Evolutionary conservation across 345 rosid genomes (phyloP).

Genomic region (Lagerstroemia speciosa): DNA sequence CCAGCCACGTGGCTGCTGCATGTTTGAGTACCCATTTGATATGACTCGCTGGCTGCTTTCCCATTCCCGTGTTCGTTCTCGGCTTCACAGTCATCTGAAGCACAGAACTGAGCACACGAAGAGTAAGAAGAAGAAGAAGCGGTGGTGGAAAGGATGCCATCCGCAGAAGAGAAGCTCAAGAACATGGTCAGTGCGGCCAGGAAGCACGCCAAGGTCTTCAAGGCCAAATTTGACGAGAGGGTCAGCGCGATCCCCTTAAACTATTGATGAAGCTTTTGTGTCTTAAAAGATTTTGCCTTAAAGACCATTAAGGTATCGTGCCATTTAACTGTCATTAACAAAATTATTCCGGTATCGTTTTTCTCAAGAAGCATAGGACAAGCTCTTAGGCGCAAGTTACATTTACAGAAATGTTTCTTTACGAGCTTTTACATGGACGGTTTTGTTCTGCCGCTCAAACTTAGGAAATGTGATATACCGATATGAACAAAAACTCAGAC

Average conservation of each 20-base stretch:
- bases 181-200: constrained; percentile 57
- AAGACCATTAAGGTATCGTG: too few species aligned
- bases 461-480: not conserved
- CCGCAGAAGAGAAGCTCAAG: constrained; percentile 51
- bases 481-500: not conserved
- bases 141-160: constrained; percentile 31
- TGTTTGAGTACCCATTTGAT: not conserved
- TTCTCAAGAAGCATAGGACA: too few species aligned
- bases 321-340: too few species aligned
- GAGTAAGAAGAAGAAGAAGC: not conserved
- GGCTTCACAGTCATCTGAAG: not conserved
- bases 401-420: too few species aligned
- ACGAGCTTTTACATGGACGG: too few species aligned
- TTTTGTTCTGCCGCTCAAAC: not conserved
- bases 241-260: constrained; percentile 5
- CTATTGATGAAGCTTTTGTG: too few species aligned
- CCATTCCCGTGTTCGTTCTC: not conserved
- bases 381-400: too few species aligned
- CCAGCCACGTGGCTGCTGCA: constrained; percentile 9
- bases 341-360: too few species aligned
- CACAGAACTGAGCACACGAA: not conserved
- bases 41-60: not conserved
- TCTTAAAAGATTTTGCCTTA: too few species aligned
- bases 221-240: constrained; percentile 49
- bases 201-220: constrained; percentile 41